Base-by-base conservation (phyloP, 2,329 filamentous ascomycete genomes). In the Nigrospora sphaerica region DNA sequence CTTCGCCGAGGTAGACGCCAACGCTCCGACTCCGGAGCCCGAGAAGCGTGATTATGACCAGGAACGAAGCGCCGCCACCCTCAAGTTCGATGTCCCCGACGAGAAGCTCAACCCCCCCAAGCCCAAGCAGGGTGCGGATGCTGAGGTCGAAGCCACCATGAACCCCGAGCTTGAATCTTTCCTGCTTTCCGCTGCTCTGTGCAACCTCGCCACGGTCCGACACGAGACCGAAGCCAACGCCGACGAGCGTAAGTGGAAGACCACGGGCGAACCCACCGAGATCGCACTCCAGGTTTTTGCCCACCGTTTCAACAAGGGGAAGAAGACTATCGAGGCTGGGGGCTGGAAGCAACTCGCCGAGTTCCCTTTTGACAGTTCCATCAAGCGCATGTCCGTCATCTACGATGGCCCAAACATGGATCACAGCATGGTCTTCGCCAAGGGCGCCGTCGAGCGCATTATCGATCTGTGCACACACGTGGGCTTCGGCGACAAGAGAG, bases 311-410 rank as follows among this genome's bases (percentile, higher is more conserved):
- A 69, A 74, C 39, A 69, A 69, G 19, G 77, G 78, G 36, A 81
- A 80, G 62, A 77, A 76, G 57, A 57, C 62, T 1, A 64, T 81
- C 3, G 73, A 76, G 47, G 63, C 57, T 3, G 59, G 67, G 6
- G 75, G 75, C n/a, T 84, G 81, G 80, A 76, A 75, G 53, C 75
- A 83, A 55, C 63, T 83, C 1, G 77, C 81, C 44, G 86, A 90
- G 57, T 87, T 86, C 50, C 85, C 85, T n/a, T 91, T 90, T 57
- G 85, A 90, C 62, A 87, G 83, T 46, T 77, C 76, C 55, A 80
- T 88, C 61, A 90, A 90, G 74, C 81, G 83, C 56, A 90, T 90
- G 86, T 86, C 83, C 10, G 85, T 89, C 46, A 75, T 89, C 39
- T 88, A 86, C 64, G 72, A 78, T 41, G 66, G 65, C 6, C 75